Evolutionary conservation across 192 early-diverging fungal species (phyloP).

Genomic region (Coemansia sp.): DNA sequence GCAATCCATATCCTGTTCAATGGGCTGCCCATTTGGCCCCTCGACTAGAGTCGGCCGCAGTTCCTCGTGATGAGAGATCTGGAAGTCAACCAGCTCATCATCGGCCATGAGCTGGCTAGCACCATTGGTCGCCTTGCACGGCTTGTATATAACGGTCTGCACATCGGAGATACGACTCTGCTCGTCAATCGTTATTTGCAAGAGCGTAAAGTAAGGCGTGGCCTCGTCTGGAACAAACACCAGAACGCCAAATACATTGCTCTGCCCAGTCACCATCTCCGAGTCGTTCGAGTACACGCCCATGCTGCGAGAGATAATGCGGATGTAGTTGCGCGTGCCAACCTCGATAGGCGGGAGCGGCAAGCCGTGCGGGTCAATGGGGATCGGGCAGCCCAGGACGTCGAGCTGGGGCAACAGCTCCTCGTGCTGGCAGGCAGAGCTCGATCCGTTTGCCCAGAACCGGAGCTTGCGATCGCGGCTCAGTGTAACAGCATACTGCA

Average conservation of each 20-base stretch:
- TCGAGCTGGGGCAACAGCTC: conserved; percentile 50
- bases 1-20: conserved; percentile 21
- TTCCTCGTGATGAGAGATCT: conserved; percentile 35
- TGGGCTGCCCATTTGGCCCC: conserved; percentile 23
- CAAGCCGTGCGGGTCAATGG: conserved; percentile 31
- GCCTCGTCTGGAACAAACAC: conserved; percentile 58
- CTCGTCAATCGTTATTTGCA: conserved; percentile 29
- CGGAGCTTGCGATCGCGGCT: conserved; percentile 56
- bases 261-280: conserved; percentile 17
- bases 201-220: conserved; percentile 55
- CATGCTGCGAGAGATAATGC: conserved; percentile 31
- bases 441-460: conserved; percentile 39
- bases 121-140: conserved; percentile 48
- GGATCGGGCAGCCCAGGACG: conserved; percentile 30
- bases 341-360: conserved; percentile 15
- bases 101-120: conserved; percentile 56
- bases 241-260: conserved; percentile 43
- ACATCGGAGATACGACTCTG: conserved; percentile 25
- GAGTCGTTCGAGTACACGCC: conserved; percentile 25
- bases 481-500: conserved; percentile 45
- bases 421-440: conserved; percentile 42
- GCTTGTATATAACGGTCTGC: conserved; percentile 52
- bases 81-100: conserved; percentile 54
- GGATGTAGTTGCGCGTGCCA: conserved; percentile 32
- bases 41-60: conserved; percentile 24